Conservation (phyloP, 352 stramenopile genomes). For the Phytophthora foliorum region DNA sequence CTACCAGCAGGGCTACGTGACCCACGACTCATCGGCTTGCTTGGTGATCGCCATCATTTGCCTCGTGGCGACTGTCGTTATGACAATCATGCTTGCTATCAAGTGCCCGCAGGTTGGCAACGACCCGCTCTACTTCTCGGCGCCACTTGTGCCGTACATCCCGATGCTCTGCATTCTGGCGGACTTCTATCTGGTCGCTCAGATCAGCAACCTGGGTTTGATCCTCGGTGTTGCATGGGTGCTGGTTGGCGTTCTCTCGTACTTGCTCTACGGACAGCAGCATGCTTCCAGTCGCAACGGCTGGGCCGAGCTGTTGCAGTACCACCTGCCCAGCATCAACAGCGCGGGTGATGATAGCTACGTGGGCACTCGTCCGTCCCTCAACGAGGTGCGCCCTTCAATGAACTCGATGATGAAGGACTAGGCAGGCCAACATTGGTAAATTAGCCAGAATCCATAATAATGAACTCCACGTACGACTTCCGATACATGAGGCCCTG, state of each 20-base stretch:
- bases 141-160: constrained; percentile 57
- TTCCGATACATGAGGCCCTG: no score
- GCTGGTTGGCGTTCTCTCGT: constrained; percentile 48
- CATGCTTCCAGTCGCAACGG: constrained; percentile 49
- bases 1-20: constrained; percentile 56
- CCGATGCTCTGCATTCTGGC: constrained; percentile 53
- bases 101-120: constrained; percentile 53
- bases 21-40: constrained; percentile 32
- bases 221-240: constrained; percentile 51
- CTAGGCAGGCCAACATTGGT: no score
- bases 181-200: constrained; percentile 61
- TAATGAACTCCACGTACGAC: no score
- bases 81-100: constrained; percentile 39
- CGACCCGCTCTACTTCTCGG: constrained; percentile 43
- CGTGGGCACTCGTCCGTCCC: constrained; percentile 37
- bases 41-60: constrained; percentile 48
- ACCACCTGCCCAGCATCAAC: constrained; percentile 36
- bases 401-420: constrained; percentile 56
- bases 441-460: no score
- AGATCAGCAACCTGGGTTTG: constrained; percentile 53
- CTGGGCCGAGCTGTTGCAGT: constrained; percentile 51
- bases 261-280: constrained; percentile 59
- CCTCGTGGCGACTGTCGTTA: constrained; percentile 36
- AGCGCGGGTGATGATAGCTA: constrained; percentile 45
- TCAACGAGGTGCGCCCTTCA: constrained; percentile 59